Base-by-base conservation (phyloP, 306 rosid genomes). In the Astragalus membranaceus region DNA sequence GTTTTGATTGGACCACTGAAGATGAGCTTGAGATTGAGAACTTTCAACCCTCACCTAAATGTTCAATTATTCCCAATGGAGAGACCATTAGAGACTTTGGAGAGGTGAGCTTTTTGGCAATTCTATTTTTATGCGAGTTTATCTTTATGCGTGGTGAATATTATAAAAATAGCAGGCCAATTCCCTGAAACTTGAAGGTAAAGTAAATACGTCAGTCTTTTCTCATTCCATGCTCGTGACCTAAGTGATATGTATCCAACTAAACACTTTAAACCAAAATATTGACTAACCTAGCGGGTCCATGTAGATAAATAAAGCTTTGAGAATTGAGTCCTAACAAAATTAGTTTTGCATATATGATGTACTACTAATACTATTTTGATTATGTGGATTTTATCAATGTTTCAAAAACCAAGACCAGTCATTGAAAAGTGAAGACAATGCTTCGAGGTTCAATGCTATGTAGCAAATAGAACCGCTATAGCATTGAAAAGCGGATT, bases 1-100 rank as follows among this genome's bases (percentile, higher is more conserved):
- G 80, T 30, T 55, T 79, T 68, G 96, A 93, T 75, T 93, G 97
- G 98, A 89, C 85, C 75, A 80, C 90, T 10, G 98, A 93, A 7
- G 98, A 93, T 36, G 98, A 93, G 77, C 81, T 73, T 29, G 98
- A 93, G 78, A 88, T 88, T 81, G 88, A 83, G 26, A 79, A 83
- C 72, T 80, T 84, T 29, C 73, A 87, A 7, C 74, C 89, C 15
- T 73, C 95, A 4, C 75, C 80, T 66, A 74, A 81, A 60, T 47
- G 73, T 81, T 78, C 83, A 79, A 49, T 83, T 33, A 75, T 72
- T 70, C 83, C 86, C 46, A 72, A 76, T 75, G 85, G 87, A 49
- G 84, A 73, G 35, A 74, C 85, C 26, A 20, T 63, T 63, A 44
- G 69, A 29, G 85, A 80, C 54, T 69, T 78, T 73, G 84, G 75